Percentiles rank a stretch among this genome's conserved stretches.
Evolutionary conservation across 192 early-diverging fungal species (phyloP).

Genomic region (Rhizophagus sp.): DNA sequence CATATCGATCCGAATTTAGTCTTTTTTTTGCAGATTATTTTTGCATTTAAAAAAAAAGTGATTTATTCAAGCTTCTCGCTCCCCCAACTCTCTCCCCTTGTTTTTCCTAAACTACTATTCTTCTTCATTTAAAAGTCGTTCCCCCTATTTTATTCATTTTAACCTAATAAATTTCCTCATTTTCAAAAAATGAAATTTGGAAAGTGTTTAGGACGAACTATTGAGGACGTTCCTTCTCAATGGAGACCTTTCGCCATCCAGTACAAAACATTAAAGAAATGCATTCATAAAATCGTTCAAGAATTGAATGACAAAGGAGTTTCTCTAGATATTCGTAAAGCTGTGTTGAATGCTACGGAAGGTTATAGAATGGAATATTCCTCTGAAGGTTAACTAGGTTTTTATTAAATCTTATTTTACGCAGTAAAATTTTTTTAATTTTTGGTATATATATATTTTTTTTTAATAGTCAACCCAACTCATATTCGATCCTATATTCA

Average conservation of each 20-base stretch:
- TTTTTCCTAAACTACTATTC: neutral
- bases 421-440: neutral
- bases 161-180: neutral
- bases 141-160: neutral
- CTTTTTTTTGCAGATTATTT: too few species aligned
- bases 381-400: neutral
- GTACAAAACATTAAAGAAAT: constrained; percentile 75
- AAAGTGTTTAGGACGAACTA: constrained; percentile 64
- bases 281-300: constrained; percentile 67
- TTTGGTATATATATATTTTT: neutral
- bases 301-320: constrained; percentile 60
- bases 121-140: neutral
- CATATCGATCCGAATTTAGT: too few species aligned
- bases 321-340: constrained; percentile 39
- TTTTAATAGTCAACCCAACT: neutral
- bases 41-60: too few species aligned
- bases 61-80: too few species aligned
- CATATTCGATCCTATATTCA: neutral
- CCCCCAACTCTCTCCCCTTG: neutral
- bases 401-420: neutral
- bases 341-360: constrained; percentile 24
- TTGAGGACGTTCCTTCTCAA: constrained; percentile 67
- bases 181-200: constrained; percentile 70
- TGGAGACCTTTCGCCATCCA: constrained; percentile 77
- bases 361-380: constrained; percentile 37